These are phyloP conservation scores for Baorangia bicolor DNA, from an alignment of 768 basidiomycete species.

Conservation along the genomic window DNA sequence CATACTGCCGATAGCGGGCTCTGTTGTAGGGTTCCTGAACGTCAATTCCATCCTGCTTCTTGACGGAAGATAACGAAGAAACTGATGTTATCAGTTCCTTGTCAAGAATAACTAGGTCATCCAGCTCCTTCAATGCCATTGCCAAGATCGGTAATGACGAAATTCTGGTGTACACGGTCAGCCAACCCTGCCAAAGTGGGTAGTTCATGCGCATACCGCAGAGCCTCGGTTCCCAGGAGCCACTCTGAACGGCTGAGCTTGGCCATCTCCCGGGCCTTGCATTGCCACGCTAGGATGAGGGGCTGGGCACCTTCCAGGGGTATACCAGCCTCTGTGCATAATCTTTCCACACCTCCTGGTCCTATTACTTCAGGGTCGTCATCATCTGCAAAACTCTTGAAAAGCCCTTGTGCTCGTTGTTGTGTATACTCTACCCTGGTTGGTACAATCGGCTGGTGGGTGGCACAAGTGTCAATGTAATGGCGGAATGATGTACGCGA, in stretches of 20 bases:
- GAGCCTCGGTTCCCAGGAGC: constrained; percentile 50
- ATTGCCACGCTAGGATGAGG: constrained; percentile 74
- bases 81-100: constrained; percentile 37
- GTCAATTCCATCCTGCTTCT: constrained; percentile 30
- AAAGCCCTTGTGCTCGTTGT: constrained; percentile 52
- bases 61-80: constrained; percentile 25
- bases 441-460: constrained; percentile 3
- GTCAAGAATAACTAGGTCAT: constrained; percentile 55
- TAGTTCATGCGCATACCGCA: constrained; percentile 39
- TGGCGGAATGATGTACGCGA: not conserved
- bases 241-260: constrained; percentile 70
- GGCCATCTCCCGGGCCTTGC: constrained; percentile 69
- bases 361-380: constrained; percentile 53
- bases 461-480: not conserved
- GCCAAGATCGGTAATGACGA: constrained; percentile 50
- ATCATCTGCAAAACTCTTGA: constrained; percentile 61
- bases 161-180: constrained; percentile 37
- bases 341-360: constrained; percentile 66
- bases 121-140: constrained; percentile 56
- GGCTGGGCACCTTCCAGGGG: constrained; percentile 72
- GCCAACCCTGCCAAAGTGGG: not conserved
- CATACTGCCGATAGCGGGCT: constrained; percentile 48
- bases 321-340: constrained; percentile 71
- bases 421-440: constrained; percentile 44
- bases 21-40: constrained; percentile 54